A percentile compares a stretch with the other conserved stretches of the same genome.
These are phyloP conservation scores for Schizonepeta tenuifolia DNA, from an alignment of 257 asterid species.

Conservation along the genomic window DNA sequence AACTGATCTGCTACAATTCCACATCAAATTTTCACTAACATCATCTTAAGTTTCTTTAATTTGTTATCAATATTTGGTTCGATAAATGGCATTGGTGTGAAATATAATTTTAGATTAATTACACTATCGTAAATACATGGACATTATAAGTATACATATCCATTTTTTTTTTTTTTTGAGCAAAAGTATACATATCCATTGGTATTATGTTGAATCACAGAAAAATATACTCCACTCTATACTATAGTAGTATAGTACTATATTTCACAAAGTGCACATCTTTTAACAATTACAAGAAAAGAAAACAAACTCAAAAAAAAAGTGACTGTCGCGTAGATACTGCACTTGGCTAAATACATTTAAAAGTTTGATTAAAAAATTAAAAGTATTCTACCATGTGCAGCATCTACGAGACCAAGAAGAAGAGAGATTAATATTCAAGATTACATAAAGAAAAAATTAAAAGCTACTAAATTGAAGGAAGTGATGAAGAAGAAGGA, in stretches of 20 bases:
- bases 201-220: no score
- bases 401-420: not conserved
- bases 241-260: not conserved
- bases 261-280: not conserved
- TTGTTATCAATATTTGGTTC: no score
- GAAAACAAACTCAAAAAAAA: not conserved
- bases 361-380: not conserved
- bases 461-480: slow-evolving; percentile 35
- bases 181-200: no score
- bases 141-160: no score
- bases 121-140: no score
- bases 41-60: no score
- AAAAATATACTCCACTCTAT: no score
- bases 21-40: no score
- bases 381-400: not conserved
- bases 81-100: no score
- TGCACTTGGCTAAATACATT: slow-evolving; percentile 5
- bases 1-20: no score
- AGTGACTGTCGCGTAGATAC: not conserved
- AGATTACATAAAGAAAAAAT: not conserved
- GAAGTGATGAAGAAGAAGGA: slow-evolving; percentile 42
- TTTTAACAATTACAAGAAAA: not conserved
- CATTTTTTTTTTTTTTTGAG: no score
- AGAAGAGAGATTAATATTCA: not conserved
- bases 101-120: no score